Base-by-base conservation (phyloP, 176 grass and related monocot genomes). In the Echinochloa phyllopogon region DNA sequence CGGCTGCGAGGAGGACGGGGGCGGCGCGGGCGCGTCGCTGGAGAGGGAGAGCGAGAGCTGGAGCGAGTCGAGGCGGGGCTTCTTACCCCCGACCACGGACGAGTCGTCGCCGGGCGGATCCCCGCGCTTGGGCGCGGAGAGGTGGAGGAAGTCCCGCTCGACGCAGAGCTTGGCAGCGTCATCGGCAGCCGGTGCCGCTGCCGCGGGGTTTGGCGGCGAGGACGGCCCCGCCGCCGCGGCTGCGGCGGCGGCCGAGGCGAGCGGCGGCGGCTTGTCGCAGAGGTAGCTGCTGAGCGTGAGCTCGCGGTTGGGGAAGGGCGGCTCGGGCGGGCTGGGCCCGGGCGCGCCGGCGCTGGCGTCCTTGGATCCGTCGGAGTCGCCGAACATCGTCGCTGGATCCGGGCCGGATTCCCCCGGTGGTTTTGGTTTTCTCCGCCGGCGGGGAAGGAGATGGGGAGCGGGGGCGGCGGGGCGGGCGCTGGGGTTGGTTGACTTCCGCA, bases 21-120 rank as follows among this genome's bases (percentile, higher is more conserved):
- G 45, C 42, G 41, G 11, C 21, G 24, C 12, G 24, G 44, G 23
- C 17, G 45, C 91, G 75, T 79, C 85, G 62, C 82, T 89, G 77
- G 88, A 79, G 33, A 99, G 97, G 8, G 97, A 99, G 67, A 99
- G 86, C 59, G 93, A 95, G 59, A 95, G 93, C 82, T 84, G 88
- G 18, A 95, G 86, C 64, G 93, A 88, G 52, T 92, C 93, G 40
- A 95, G 78, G 51, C 91, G 88, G 2, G 91, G 75, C 86, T 92
- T 92, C 88, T 95, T 95, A n/a, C 89, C 88, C 39, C 90, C 93
- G 29, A 77, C 93, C 1, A 80, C 93, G 23, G 86, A 90, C 10
- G 85, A 87, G n/a, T 88, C 83, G 40, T 84, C 93, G 25, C 91
- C 90, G 0, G 93, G 85, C 4, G 85, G 70, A 25, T 95, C 87